Evolutionary conservation across 306 rosid species (phyloP), one percentile per base, ranked within the genome.

Genomic region (Corylus americana): DNA sequence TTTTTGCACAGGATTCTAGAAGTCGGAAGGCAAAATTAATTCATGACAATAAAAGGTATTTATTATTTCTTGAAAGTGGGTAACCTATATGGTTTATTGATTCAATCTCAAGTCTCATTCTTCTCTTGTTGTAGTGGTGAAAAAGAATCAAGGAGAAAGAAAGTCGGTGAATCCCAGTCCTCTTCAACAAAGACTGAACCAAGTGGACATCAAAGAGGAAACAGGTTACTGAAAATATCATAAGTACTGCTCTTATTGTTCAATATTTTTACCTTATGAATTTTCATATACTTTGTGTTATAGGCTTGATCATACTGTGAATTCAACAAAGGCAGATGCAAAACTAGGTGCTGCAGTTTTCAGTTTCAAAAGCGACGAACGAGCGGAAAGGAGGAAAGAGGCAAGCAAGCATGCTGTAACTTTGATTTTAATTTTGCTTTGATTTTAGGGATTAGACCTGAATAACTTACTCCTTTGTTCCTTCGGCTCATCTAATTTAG

Each of bases 361-460:
- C 84, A 86, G 82, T 78, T 87, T 89, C 70, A 88, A 80, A 80
- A 73, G 92, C 62, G 48, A 66, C 31, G 87, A 82, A 82, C 81
- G 92, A 39, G 94, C 91, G 58, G 92, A 87, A 85, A 82, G 87
- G 86, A 88, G 97, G 76, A 92, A 89, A 85, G 91, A 89, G 97
- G 97, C 83, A 85, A 83, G 90, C 50, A 47, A 35, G 17, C 49
- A 73, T 54, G 44, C 17, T 74, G 7, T 44, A 2, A 45, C 47
- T 83, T 83, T 37, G 14, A 67, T 47, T 71, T 29, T 27, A 14
- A 16, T 12, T 63, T 27, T 74, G 45, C 27, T 20, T 73, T 62
- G 75, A 71, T 29, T 74, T 74, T 35, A 67, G 79, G 17, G 70
- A 2, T 71, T 44, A 27, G 31, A 79, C 68, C 70, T 74, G 55